Base-by-base conservation (phyloP, 2,329 filamentous ascomycete species). In the Cladosporium sp. region DNA sequence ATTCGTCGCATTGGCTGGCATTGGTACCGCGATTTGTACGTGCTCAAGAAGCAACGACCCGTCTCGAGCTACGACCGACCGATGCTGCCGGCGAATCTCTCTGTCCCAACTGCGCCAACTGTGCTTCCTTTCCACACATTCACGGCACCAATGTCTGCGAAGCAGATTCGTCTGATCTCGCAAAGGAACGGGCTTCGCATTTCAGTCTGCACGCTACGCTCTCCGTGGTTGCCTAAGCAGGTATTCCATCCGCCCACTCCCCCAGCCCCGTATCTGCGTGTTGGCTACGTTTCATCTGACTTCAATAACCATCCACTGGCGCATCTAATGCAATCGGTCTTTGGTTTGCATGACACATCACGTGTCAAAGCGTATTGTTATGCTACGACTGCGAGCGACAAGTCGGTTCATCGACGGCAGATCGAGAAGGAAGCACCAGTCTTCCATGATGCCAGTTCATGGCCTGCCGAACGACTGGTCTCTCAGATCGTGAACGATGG, bases 261-360 rank as follows among this genome's bases (percentile, higher is more conserved):
- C 1, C 94, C 94, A 1, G 81, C 78, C 42, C 91, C 92, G 0
- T 84, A 88, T 63, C 80, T 99, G n/a, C 93, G 91, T 64, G 85
- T 99, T 60, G 94, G 94, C 47, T 99, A 99, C 71, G 86, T 99
- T 36, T 97, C 94, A 3, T 97, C 94, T 0, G 94, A 99, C 74
- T 99, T 99, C 75, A 99, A 99, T 70, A 99, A 99, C 66, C 94
- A 99, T 70, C 94, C 94, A 3, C 78, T 99, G 34, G 94, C 94
- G 22, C 94, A 99, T 75, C 74, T 99, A 56, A 99, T 99, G 94
- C 94, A 99, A 75, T 97, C 94, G 1, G 92, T 97, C 5, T 99
- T 99, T 74, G 94, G 94, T 0, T 80, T 97, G 58, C 94, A 99
- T 69, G 79, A 96, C 65, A 80, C 80, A 0, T 74, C 72, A 22